Evolutionary conservation across 1,284 basidiomycete species (phyloP), one percentile per base, ranked within the genome.

Genomic region (Malassezia furfur): DNA sequence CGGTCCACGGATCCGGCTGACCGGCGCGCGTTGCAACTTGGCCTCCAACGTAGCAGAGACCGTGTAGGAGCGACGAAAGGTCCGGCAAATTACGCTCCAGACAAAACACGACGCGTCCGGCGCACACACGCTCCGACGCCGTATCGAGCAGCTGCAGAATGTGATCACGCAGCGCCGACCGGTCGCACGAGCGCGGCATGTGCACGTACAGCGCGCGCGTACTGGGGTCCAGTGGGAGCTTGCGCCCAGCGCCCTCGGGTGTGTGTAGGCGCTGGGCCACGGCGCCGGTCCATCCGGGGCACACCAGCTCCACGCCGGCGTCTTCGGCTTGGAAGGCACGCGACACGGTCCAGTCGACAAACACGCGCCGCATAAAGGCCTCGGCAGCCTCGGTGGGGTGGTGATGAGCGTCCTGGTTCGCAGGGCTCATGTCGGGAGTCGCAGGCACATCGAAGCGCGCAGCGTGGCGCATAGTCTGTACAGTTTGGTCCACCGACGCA

Each of bases 11-110:
- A n/a, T 57, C 55, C 14, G 14, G 43, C 31, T 48, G 47, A 19
- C 50, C 46, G 12, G 39, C 46, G 6, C 45, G 54, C 5, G 65
- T 59, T 6, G 65, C 62, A 32, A 69, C 59, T 11, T 62, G 54
- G 17, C 65, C 68, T 11, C 68, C 68, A 2, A 71, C 68, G 34
- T 71, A 71, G 54, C 66, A 67, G 11, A 71, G 53, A 2, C 68
- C 68, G 46, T 66, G 68, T 8, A 71, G 55, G 9, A 68, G 59
- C 1, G 61, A 55, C 5, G 55, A 48, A 22, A 67, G 62, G 34
- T 70, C 68, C 11, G 53, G 52, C 47, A 65, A 56, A 25, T 50
- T 40, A 19, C 54, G 54, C 22, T 64, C 57, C 44, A 71, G 52
- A 28, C 62, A 67, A 25, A 71, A 52, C 50, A 71, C 61, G 28